Evolutionary conservation across 441 rosid genomes (phyloP), one percentile per base, ranked within the genome.

Genomic region (Erysimum pusillum): DNA sequence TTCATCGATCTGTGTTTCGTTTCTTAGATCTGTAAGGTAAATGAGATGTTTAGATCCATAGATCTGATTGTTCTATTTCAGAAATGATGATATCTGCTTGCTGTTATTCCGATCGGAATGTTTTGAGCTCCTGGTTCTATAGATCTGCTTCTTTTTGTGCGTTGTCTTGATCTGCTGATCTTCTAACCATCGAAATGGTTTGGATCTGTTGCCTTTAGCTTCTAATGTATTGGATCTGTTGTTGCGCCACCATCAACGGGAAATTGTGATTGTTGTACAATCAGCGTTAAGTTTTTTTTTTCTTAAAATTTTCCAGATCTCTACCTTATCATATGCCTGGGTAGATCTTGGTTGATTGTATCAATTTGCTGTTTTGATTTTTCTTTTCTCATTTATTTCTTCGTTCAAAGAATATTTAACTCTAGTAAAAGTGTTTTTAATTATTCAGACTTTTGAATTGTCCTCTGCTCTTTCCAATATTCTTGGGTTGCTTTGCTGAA

Each of bases 21-120:
- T 28, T n/a, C 46, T 5, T 32, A 51, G 64, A 67, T 67, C 67
- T 75, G 1, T 46, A 17, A 76, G 63, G 69, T 61, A 31, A 41
- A 34, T 32, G 32, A 61, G 6, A 34, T 3, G 46, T 52, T 42
- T 7, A 48, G 36, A 14, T 6, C 3, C 42, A 9, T 51, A 61
- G 64, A 76, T 76, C 48, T 52, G 56, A 18, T 31, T 39, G 11
- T 4, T 67, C 2, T n/a, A 7, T 20, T 52, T 34, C 46, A 18
- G 17, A 17, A 20, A n/a, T 54, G n/a, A 14, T 42, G 49, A 14
- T 63, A 42, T 31, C 13, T 73, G 36, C 6, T 63, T 53, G 32
- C 57, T 2, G 63, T 0, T 44, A 8, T n/a, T 32, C 28, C 8
- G 46, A 63, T 63, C 48, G 71, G 48, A 34, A 6, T 63, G 71